These are phyloP conservation scores for Podaxis sp. DNA, from an alignment of 768 basidiomycete genomes.

Conservation along the genomic window DNA sequence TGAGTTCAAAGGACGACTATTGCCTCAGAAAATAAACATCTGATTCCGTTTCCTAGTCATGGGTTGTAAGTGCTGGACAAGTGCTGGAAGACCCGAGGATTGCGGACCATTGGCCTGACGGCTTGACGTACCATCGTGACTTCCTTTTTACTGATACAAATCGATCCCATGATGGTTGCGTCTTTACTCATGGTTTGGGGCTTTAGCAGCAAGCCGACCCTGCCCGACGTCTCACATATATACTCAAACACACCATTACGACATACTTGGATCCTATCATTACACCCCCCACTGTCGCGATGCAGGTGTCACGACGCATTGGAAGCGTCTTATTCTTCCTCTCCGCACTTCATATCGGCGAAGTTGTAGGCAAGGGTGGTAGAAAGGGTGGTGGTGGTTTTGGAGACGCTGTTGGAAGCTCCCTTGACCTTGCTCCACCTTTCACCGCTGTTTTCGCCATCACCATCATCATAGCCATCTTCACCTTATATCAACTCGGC, in stretches of 20 bases:
- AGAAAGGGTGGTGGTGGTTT: neutral
- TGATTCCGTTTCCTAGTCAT: too few relatives aligned
- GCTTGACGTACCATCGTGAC: too few relatives aligned
- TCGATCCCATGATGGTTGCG: neutral
- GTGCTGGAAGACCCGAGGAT: too few relatives aligned
- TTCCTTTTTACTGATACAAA: neutral
- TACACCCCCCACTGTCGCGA: neutral
- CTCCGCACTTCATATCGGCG: neutral
- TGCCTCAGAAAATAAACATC: too few relatives aligned
- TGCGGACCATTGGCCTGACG: too few relatives aligned
- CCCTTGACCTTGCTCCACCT: constrained; percentile 3
- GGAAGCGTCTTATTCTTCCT: neutral
- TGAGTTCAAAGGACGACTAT: too few relatives aligned
- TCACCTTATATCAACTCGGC: neutral
- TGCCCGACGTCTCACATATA: neutral
- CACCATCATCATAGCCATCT: neutral
- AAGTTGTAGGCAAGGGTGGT: neutral
- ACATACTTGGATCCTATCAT: neutral
- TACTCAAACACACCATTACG: neutral
- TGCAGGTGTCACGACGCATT: neutral
- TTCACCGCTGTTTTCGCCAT: constrained; percentile 1
- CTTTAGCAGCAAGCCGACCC: neutral
- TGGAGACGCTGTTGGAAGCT: neutral
- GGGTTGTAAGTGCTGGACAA: too few relatives aligned
- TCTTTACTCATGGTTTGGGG: neutral